A percentile compares a stretch with the other conserved stretches of the same genome.
Conservation (phyloP, 192 early-diverging fungal species). For the Coemansia sp. region DNA sequence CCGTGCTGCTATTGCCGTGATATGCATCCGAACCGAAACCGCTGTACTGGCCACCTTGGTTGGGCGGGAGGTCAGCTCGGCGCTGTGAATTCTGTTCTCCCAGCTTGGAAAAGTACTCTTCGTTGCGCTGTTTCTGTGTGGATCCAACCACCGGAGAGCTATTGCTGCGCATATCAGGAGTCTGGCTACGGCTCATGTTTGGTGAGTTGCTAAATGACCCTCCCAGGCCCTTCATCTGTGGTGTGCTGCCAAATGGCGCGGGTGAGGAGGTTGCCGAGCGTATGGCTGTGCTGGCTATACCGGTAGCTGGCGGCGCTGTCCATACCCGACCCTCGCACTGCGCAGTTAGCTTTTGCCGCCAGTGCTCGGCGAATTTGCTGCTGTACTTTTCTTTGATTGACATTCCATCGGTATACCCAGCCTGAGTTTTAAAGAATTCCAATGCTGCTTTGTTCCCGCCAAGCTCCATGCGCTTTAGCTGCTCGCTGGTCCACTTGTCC, state of each 20-base stretch:
- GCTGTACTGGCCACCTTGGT: conserved; percentile 73
- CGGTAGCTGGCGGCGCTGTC: conserved; percentile 32
- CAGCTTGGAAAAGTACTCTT: conserved; percentile 73
- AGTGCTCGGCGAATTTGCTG: conserved; percentile 78
- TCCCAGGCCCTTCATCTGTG: conserved; percentile 54
- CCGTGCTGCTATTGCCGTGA: background rate
- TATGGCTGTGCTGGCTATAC: conserved; percentile 23
- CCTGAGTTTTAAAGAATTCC: conserved; percentile 80
- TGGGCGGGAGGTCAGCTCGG: conserved; percentile 66
- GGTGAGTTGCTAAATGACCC: conserved; percentile 19
- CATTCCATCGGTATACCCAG: conserved; percentile 75
- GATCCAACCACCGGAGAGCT: conserved; percentile 10
- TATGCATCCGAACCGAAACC: conserved; percentile 64
- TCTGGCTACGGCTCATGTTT: conserved; percentile 26
- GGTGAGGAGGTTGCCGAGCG: conserved; percentile 30
- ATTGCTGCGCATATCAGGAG: conserved; percentile 23
- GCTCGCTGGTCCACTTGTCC: conserved; percentile 97
- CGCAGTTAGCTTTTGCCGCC: conserved; percentile 85
- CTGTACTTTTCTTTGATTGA: conserved; percentile 84
- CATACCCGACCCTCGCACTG: conserved; percentile 63
- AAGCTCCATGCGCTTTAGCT: conserved; percentile 89
- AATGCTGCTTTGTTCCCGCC: conserved; percentile 88
- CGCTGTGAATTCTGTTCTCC: conserved; percentile 61
- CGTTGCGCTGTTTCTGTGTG: conserved; percentile 67
- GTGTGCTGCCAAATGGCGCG: conserved; percentile 21